Evolutionary conservation across 228 moss, liverwort and hornwort species (phyloP), one percentile per base, ranked within the genome.

Genomic region (Sphagnum magellanicum): DNA sequence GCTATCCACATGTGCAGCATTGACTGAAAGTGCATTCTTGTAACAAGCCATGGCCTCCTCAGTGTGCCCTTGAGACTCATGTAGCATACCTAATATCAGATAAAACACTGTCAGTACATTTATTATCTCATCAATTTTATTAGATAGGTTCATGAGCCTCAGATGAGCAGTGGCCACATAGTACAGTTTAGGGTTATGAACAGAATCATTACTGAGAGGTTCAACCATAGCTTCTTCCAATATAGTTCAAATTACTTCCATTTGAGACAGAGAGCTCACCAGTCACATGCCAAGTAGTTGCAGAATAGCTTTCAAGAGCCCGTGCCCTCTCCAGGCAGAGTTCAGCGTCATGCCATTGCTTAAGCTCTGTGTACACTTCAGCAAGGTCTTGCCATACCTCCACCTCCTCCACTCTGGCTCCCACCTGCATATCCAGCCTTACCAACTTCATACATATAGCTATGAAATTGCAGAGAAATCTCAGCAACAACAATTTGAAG

Each of bases 361-460:
- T 74, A 71, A 88, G 77, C 50, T 74, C 75, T 32, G 84, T 84
- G 65, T 88, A 88, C 17, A 84, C 79, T 49, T 67, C 73, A 59
- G 84, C 84, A 53, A 88, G 75, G 46, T 77, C 84, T 76, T 88
- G 88, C 88, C 88, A 88, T 6, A 88, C 88, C 71, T 88, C 88
- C 62, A 78, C 84, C 79, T 84, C 74, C 67, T 84, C 79, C 50
- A 88, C 84, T 68, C 52, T 66, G 53, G 69, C 70, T 17, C 50
- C 71, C 67, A 60, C 68, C 83, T 88, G 78, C 67, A 67, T 16
- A 50, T n/a, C 59, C 49, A 72, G 15, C 7, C 9, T 15, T 68
- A 16, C 48, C 15, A n/a, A 15, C 52, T 12, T 11, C 3, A 16
- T n/a, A 10, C 61, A 46, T 16, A 60, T 16, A 6, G 14, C 15